Evolutionary conservation across 768 basidiomycete genomes (phyloP), one percentile per base, ranked within the genome.

Genomic region (Lenzites betulinus): DNA sequence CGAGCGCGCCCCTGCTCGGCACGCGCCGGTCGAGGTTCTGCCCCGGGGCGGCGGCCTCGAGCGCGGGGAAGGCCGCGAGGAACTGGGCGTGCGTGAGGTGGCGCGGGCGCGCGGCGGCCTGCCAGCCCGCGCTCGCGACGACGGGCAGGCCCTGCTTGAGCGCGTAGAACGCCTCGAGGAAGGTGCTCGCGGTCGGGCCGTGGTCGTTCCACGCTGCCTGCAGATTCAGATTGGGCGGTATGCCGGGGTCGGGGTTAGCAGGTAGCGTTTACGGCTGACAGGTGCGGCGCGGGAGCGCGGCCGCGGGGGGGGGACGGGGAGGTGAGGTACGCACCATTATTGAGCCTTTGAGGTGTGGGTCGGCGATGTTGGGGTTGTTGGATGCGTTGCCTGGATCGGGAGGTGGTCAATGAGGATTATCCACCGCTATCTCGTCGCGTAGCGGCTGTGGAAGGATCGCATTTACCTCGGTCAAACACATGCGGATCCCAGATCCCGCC

Each of bases 151-250:
- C 68, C 33, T 61, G 46, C 42, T 66, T 68, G 49, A 71, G 41
- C 16, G 64, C 54, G 52, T 71, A 71, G 59, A 64, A 71, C 23
- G 68, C 68, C 50, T 71, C 69, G 15, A 71, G 57, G 48, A 57
- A 60, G 1, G 67, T 69, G 30, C 67, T 64, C n/a, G 68, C 70
- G 43, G 66, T 68, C 22, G 65, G 68, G 2, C 70, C 70, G 48
- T 68, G 67, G 59, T 71, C 70, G 52, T 71, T 71, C 70, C 69
- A 69, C 7, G 63, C 62, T 13, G 70, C 66, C 66, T 69, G 48
- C 30, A 33, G n/a, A n/a, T n/a, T n/a, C n/a, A n/a, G n/a, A 33
- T 33, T 4, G 11, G 11, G 30, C 30, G 30, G 4, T 33, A 4
- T 11, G 30, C 6, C 3, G 7, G 15, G 20, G 12, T 7, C 43